Percentiles rank a stretch among this genome's conserved stretches.
phyloP scores from a whole-genome alignment of 495 filamentous ascomycete species.

The Aspergillus hancockii region DNA sequence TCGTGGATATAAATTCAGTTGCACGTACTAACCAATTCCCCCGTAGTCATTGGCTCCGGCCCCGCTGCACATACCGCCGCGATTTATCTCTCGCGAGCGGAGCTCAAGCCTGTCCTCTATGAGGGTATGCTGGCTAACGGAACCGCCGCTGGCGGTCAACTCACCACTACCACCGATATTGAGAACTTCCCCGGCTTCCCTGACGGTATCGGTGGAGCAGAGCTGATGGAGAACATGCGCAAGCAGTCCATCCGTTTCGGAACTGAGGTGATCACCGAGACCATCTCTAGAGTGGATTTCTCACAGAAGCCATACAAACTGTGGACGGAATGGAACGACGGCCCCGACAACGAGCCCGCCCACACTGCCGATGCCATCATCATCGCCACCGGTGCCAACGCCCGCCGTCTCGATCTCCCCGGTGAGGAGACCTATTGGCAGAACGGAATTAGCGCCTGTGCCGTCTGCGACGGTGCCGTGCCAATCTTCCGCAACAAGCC shows the following conservation, averaged over 20 bases:
- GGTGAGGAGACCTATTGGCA: conserved; percentile 97
- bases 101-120: conserved; percentile 86
- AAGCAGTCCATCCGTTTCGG: conserved; percentile 88
- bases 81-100: conserved; percentile 91
- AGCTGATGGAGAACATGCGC: conserved; percentile 95
- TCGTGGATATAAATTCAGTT: background rate
- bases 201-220: conserved; percentile 76
- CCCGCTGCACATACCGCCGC: conserved; percentile 97
- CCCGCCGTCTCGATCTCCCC: conserved; percentile 74
- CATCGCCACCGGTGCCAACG: conserved; percentile 93
- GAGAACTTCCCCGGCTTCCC: conserved; percentile 98
- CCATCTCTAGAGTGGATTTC: conserved; percentile 85
- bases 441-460: conserved; percentile 92
- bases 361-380: conserved; percentile 89
- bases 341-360: conserved; percentile 57
- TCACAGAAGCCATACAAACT: conserved; percentile 86
- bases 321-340: conserved; percentile 83
- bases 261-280: conserved; percentile 88
- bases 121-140: conserved; percentile 98
- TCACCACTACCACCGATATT: conserved; percentile 96
- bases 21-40: conserved; percentile 20
- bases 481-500: conserved; percentile 97
- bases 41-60: conserved; percentile 79
- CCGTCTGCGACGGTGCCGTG: conserved; percentile 95
- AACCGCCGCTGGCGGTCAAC: conserved; percentile 91